Base-by-base conservation (phyloP, 805 yeast species). In the Ogataea polymorpha region DNA sequence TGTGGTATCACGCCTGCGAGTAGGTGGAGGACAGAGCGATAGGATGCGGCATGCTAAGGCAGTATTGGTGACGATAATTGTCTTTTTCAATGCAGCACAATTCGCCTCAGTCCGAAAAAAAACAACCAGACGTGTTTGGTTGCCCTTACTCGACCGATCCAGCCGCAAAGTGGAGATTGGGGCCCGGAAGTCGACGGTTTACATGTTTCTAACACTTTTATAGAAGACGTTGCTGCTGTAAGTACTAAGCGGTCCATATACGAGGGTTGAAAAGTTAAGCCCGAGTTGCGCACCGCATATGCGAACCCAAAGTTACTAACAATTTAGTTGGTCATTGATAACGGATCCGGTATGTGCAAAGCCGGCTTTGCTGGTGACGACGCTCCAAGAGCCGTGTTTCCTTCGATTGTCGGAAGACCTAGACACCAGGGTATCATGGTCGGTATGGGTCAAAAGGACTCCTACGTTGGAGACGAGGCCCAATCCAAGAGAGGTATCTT, bases 341-440 rank as follows among this genome's bases (percentile, higher is more conserved):
- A 91, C 77, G 99, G 99, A 79, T 93, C 99, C 68, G 99, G 99
- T 82, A 93, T 93, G 98, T 93, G 99, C 84, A 93, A 93, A 73
- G 99, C 99, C 91, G 99, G 99, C 75, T 93, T 90, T 71, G 98
- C 99, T 82, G 99, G 99, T 79, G 98, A 93, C 69, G 99, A 93
- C 78, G 98, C 98, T 55, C 99, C 99, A 69, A 86, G 97, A 74
- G 98, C 99, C 65, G 99, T 93, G 61, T 93, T 93, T 91, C 99
- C 99, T 67, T 93, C 98, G 51, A 91, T 93, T 66, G 99, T 91
- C 55, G 99, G 99, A 77, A 93, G 99, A 79, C 98, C 99, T 79
- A 90, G 96, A 82, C 99, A 93, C 73, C 98, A 93, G 74, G 98
- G 98, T 83, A 90, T 89, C 80, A 90, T 90, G 97, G 98, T 91